phyloP scores from a whole-genome alignment of 2,329 filamentous ascomycete species.

The Aspergillus novofumigatus region DNA sequence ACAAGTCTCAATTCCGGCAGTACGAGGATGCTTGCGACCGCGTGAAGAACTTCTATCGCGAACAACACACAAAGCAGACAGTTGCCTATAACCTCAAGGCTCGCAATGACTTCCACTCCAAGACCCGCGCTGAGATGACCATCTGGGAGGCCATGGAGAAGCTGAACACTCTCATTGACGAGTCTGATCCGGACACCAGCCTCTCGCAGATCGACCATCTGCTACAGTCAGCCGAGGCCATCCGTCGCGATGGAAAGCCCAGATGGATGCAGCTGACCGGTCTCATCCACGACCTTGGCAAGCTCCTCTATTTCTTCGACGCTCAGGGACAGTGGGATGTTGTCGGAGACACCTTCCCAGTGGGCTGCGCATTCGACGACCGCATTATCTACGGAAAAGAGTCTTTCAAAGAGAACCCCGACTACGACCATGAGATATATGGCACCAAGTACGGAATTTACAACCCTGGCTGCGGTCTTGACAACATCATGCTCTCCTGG shows the following conservation, averaged over 20 bases:
- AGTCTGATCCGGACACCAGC: constrained; percentile 83
- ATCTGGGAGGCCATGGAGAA: constrained; percentile 92
- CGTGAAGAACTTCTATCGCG: constrained; percentile 81
- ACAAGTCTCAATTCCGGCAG: constrained; percentile 76
- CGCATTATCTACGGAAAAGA: constrained; percentile 75
- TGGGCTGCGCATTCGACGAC: constrained; percentile 53
- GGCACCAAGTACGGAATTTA: constrained; percentile 77
- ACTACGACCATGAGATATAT: constrained; percentile 67
- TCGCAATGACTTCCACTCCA: constrained; percentile 65
- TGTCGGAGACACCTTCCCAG: constrained; percentile 60
- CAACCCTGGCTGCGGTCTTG: constrained; percentile 70
- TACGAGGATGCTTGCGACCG: constrained; percentile 79
- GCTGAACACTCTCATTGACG: constrained; percentile 84
- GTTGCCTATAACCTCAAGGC: constrained; percentile 74
- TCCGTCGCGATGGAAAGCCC: constrained; percentile 65
- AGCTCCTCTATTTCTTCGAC: constrained; percentile 53
- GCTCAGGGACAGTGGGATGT: constrained; percentile 92
- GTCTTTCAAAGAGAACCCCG: constrained; percentile 71
- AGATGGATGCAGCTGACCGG: constrained; percentile 48
- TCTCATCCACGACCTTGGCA: constrained; percentile 46
- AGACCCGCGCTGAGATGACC: constrained; percentile 70
- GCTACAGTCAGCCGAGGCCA: constrained; percentile 83
- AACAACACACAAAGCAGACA: constrained; percentile 58
- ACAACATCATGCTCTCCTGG: constrained; percentile 87
- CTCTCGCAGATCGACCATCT: constrained; percentile 88